These are phyloP conservation scores for Exophiala oligosperma DNA, from an alignment of 2,329 filamentous ascomycete genomes.

Conservation along the genomic window DNA sequence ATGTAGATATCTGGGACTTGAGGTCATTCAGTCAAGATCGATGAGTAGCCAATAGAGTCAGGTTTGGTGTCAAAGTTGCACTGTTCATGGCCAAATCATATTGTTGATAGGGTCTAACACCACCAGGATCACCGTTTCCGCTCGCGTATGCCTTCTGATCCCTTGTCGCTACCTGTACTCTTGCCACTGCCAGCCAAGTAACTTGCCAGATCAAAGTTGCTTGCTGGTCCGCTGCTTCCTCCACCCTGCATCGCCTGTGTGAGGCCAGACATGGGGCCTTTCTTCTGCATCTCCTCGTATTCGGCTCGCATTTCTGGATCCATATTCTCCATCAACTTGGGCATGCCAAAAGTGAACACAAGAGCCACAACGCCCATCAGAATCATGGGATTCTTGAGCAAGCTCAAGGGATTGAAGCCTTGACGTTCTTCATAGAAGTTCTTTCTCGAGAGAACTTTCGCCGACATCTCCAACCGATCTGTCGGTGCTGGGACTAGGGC, in stretches of 20 bases:
- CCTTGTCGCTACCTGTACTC: constrained; percentile 36
- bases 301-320: constrained; percentile 93
- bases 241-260: constrained; percentile 58
- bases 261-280: constrained; percentile 64
- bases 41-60: neutral
- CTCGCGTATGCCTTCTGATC: constrained; percentile 19
- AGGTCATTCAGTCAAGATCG: no score
- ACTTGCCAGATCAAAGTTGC: constrained; percentile 67
- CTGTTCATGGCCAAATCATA: no score
- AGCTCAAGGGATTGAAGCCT: constrained; percentile 73
- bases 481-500: constrained; percentile 22
- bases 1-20: no score
- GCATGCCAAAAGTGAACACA: constrained; percentile 85
- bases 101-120: neutral
- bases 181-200: constrained; percentile 59
- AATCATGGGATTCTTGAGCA: constrained; percentile 96
- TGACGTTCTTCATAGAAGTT: constrained; percentile 74
- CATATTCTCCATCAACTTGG: constrained; percentile 95
- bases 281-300: constrained; percentile 86
- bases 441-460: constrained; percentile 64
- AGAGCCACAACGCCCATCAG: constrained; percentile 83
- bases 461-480: constrained; percentile 57
- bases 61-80: no score
- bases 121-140: constrained; percentile 18
- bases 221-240: constrained; percentile 44